These are phyloP conservation scores for Cronartium quercuum DNA, from an alignment of 1,284 basidiomycete genomes.

Conservation along the genomic window DNA sequence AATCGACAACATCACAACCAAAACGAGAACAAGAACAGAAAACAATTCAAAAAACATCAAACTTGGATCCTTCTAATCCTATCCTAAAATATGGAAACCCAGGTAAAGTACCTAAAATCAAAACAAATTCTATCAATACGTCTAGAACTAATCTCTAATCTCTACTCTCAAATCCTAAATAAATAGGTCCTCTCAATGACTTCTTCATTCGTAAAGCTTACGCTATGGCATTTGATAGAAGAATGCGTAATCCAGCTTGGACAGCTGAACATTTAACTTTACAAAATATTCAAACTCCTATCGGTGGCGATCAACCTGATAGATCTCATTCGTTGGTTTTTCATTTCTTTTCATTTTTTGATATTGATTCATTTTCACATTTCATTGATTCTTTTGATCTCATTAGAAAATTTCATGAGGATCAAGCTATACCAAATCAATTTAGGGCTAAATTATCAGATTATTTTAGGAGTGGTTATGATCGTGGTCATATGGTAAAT, in stretches of 20 bases:
- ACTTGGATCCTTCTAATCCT: neutral
- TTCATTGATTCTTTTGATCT: neutral
- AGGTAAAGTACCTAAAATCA: neutral
- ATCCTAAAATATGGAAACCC: conserved; percentile 35
- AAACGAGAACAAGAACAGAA: conserved; percentile 1
- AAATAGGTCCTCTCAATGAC: conserved; percentile 72
- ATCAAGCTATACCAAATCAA: conserved; percentile 64
- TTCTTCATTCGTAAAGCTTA: conserved; percentile 72
- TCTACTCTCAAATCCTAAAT: neutral
- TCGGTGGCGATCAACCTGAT: conserved; percentile 34
- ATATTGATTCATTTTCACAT: neutral
- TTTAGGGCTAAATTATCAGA: conserved; percentile 83
- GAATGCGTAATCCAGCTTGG: conserved; percentile 82
- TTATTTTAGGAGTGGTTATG: conserved; percentile 88
- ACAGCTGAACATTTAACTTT: conserved; percentile 46
- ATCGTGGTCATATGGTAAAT: conserved; percentile 82
- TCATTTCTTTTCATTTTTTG: neutral
- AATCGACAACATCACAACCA: conserved; percentile 11
- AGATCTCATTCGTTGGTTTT: conserved; percentile 36
- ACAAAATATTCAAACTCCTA: conserved; percentile 3
- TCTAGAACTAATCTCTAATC: neutral
- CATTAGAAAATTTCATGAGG: conserved; percentile 65
- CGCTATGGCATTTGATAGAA: conserved; percentile 81
- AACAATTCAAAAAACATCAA: neutral
- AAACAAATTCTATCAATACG: neutral